Conservation (phyloP, 179 eudicot genomes). For the Heliamphora pulchella region DNA sequence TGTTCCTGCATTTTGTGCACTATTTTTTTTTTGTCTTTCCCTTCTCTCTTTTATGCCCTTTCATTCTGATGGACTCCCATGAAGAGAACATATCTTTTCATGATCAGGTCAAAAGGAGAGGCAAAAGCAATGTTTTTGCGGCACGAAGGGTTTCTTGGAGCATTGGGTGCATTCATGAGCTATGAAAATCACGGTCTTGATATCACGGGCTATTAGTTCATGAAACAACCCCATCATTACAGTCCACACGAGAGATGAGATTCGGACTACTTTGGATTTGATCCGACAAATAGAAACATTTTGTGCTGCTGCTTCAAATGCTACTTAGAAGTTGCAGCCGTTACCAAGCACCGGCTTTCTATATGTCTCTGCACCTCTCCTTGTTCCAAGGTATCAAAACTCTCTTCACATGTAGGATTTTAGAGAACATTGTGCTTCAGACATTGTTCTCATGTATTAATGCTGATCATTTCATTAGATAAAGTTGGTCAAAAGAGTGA, state of each 20-base stretch:
- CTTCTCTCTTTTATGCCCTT: background rate
- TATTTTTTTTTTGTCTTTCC: background rate
- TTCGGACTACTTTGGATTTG: constrained; percentile 1
- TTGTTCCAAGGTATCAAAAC: background rate
- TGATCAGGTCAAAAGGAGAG: constrained; percentile 90
- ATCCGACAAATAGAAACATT: constrained; percentile 15
- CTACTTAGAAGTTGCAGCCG: background rate
- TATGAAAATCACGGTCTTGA: constrained; percentile 53
- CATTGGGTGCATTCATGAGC: constrained; percentile 81
- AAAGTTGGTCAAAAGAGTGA: background rate
- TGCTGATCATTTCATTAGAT: background rate
- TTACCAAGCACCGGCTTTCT: background rate
- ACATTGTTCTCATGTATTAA: background rate
- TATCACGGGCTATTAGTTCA: constrained; percentile 35
- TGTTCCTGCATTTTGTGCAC: background rate
- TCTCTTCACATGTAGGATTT: background rate
- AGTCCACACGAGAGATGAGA: constrained; percentile 8
- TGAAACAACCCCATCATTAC: constrained; percentile 30
- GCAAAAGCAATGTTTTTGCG: constrained; percentile 92
- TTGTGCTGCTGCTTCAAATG: constrained; percentile 2
- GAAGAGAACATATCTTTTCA: background rate
- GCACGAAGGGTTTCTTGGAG: constrained; percentile 97
- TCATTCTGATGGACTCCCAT: background rate
- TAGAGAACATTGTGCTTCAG: background rate
- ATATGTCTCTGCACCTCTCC: background rate